phyloP scores from a whole-genome alignment of 2,329 filamentous ascomycete genomes.

The Chaetomium strumarium region DNA sequence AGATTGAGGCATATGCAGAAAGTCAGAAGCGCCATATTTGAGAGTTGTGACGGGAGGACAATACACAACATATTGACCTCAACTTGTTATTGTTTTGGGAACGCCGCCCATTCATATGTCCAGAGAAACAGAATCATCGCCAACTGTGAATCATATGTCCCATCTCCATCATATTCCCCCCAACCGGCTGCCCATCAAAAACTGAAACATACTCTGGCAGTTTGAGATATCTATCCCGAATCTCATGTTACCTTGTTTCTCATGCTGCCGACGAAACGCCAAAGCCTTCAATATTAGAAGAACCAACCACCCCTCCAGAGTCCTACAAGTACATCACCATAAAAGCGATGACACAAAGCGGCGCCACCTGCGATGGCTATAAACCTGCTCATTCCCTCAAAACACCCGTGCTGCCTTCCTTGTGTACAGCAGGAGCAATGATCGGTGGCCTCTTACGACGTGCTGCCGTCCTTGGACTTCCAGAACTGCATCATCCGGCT shows the following conservation, averaged over 20 bases:
- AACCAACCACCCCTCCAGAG: slow-evolving; percentile 13
- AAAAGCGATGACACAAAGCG: neutral
- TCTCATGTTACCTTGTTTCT: slow-evolving; percentile 22
- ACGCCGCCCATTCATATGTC: slow-evolving; percentile 22
- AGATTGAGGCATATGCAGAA: no score
- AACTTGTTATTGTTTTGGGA: slow-evolving; percentile 9
- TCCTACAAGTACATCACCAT: slow-evolving; percentile 14
- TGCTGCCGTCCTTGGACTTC: slow-evolving; percentile 50
- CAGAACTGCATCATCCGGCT: slow-evolving; percentile 76
- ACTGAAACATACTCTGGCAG: slow-evolving; percentile 18
- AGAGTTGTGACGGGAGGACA: no score
- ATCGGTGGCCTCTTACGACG: slow-evolving; percentile 3
- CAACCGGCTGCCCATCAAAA: slow-evolving; percentile 15
- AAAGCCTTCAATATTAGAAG: slow-evolving; percentile 22
- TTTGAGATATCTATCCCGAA: slow-evolving; percentile 20
- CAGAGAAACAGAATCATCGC: slow-evolving; percentile 23
- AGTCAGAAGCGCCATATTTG: no score
- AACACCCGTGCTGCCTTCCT: neutral
- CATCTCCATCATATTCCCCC: slow-evolving; percentile 20
- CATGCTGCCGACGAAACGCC: slow-evolving; percentile 29
- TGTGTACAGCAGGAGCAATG: no score
- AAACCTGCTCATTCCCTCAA: neutral
- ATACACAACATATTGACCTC: slow-evolving; percentile 7
- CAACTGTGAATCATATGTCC: slow-evolving; percentile 25
- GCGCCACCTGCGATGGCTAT: neutral